Base-by-base conservation (phyloP, 352 stramenopile genomes). In the Globisporangium cylindrosporum region DNA sequence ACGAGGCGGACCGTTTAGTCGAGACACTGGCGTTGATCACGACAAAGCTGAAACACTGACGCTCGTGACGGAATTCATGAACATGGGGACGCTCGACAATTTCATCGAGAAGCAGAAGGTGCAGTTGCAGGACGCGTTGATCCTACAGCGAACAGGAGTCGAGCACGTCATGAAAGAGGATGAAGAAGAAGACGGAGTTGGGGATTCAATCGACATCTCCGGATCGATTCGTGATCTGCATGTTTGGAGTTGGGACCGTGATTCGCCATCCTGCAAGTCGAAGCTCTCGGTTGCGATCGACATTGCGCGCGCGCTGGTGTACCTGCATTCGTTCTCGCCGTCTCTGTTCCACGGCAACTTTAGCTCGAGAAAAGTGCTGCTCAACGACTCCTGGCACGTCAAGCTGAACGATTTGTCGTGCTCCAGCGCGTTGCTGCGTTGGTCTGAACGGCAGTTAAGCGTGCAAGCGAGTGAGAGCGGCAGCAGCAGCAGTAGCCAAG, bases 401-500 rank as follows among this genome's bases (percentile, higher is more conserved):
- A 86, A 88, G 41, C 58, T 88, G n/a, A 75, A 64, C 1, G 76
- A 83, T 49, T 62, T 84, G 22, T 80, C 75, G 9, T 81, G 77
- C 41, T 82, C 68, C 58, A 84, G 77, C 43, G 77, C 77, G 7
- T 58, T 81, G 55, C 62, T 67, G 20, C 66, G 77, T 24, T 81
- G 73, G 77, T 84, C 77, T 3, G 71, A 74, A 5, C 63, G 71
- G 18, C 68, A 77, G 41, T n/a, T 49, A 49, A 49, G 41, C 41
- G 41, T n/a, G 60, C 68, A 10, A 71, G 51, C n/a, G 38, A 59
- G 0, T 22, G 54, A 20, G 51, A 58, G 41, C 10, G 24, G 51
- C 51, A 58, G 51, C 10, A 58, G 55, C 38, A 34, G 29, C 18
- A 60, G 55, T 8, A 60, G 55, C 20, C 55, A 46, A 2, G 27